Base-by-base conservation (phyloP, 2,329 filamentous ascomycete genomes). In the Diplodia scrobiculata region DNA sequence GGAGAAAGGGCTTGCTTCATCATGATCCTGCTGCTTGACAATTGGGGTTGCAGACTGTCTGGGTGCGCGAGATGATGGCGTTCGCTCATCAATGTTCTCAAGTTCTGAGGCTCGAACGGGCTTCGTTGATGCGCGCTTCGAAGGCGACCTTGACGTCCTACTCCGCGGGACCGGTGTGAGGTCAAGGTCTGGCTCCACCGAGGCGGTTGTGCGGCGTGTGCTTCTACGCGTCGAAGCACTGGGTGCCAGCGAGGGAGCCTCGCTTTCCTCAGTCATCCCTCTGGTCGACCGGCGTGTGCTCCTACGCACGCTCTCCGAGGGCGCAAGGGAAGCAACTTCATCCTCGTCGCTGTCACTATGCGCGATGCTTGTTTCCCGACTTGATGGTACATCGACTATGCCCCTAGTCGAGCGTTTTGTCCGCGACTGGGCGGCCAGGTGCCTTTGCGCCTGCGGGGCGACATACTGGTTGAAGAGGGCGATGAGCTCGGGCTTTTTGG, bases 401-500 rank as follows among this genome's bases (percentile, higher is more conserved):
- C 96, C 95, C 76, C 85, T 88, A 76, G 92, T 94, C 1, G 92
- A 93, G 68, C 94, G 88, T 80, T 92, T 92, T 14, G 92, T 93
- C 67, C 88, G 86, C 50, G 90, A 88, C 72, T 90, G 87, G 63
- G 89, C 87, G 13, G 86, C 85, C 36, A 96, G 83, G 27, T 98
- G 85, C 77, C 89, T 91, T 70, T 86, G 86, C 1, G 91, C 89
- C 72, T 94, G 89, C 0, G 94, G 90, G 4, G 91, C 80, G 32
- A 99, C 85, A 69, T 95, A 82, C 36, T 90, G 83, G 74, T 89
- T 88, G 78, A 99, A 92, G 54, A 98, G 87, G 7, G 90, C 87
- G 68, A 99, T 84, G 25, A 99, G 87, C 74, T 96, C 89, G 0
- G 87, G 82, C 81, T 99, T 99, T 81, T 98, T 99, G 13, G 95